Evolutionary conservation across 257 asterid genomes (phyloP), one percentile per base, ranked within the genome.

Genomic region (Fraxinus cuspidata): DNA sequence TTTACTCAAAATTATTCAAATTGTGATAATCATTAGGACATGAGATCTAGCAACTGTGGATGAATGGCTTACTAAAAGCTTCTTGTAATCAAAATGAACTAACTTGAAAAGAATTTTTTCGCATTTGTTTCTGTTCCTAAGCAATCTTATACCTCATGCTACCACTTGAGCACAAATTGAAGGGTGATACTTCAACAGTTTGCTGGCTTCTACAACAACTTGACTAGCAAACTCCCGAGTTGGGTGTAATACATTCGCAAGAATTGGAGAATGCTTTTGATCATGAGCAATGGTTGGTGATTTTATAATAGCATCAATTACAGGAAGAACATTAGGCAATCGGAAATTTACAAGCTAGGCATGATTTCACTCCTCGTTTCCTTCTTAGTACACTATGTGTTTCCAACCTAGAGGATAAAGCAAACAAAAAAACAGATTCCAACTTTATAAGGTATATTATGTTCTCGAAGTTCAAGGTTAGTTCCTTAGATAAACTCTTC

Each of bases 121-220:
- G 97, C 93, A 95, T 84, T 76, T 90, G 87, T 79, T 92, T 95
- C 80, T 95, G 99, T 83, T 95, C 99, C 83, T 89, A 75, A 18
- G 96, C 84, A 82, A 95, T 87, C 77, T 96, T 80, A 96, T 93
- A 64, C 99, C 99, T 34, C 98, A 98, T 40, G 93, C 93, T 80
- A 95, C 97, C 75, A 95, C 99, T 85, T 95, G 98, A 87, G 90
- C 96, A 31, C 98, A 97, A 74, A 95, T 80, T 19, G 99, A 91
- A 67, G 92, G 87, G 78, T 95, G 99, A 83, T 91, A 95, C 80
- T 95, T 95, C 90, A 95, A 85, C 87, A 95, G 83, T 3, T 76
- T 89, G 71, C 83, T 92, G 80, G 97, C 99, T 90, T 95, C 99
- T 8, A 92, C 74, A 79, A 97, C 92, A 81, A 98, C 98, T 85